These are phyloP conservation scores for Calamus simplicifolius DNA, from an alignment of 176 grass and related monocot genomes.

Conservation along the genomic window DNA sequence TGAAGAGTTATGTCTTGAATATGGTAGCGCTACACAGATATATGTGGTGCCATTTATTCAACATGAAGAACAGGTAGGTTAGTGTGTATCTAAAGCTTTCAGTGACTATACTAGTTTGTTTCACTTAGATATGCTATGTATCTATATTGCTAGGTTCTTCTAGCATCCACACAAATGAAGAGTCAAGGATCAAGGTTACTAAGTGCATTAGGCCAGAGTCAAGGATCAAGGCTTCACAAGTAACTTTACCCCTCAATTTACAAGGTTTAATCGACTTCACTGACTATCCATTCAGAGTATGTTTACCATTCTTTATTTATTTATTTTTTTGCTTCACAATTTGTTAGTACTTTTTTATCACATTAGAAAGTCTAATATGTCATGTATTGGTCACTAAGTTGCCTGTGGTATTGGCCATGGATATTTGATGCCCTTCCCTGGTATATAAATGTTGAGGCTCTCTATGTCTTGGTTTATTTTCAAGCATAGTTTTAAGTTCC, in stretches of 20 bases:
- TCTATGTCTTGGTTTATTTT: too few relatives aligned
- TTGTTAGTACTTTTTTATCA: too few relatives aligned
- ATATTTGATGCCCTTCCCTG: too few relatives aligned
- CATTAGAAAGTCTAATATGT: too few relatives aligned
- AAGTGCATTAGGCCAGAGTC: conserved; percentile 24
- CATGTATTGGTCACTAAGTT: too few relatives aligned
- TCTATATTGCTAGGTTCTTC: conserved; percentile 47
- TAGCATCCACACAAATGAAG: conserved; percentile 79
- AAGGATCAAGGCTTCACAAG: conserved; percentile 42
- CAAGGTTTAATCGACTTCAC: conserved; percentile 79
- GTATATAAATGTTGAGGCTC: too few relatives aligned
- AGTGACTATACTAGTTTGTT: background rate
- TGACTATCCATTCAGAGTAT: conserved; percentile 91
- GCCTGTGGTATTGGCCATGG: too few relatives aligned
- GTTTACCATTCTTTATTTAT: conserved; percentile 21
- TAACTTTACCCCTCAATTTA: conserved; percentile 69
- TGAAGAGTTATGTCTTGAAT: conserved; percentile 85
- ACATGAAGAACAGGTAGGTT: conserved; percentile 79
- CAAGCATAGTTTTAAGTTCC: too few relatives aligned
- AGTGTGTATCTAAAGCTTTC: background rate
- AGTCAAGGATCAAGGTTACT: conserved; percentile 47
- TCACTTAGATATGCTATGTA: conserved; percentile 9
- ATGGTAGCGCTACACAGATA: conserved; percentile 81
- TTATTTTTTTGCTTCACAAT: conserved; percentile 7
- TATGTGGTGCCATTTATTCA: conserved; percentile 76